A percentile compares a stretch with the other conserved stretches of the same genome.
phyloP scores from a whole-genome alignment of 2,329 filamentous ascomycete genomes.

The Epichloe sibirici region DNA sequence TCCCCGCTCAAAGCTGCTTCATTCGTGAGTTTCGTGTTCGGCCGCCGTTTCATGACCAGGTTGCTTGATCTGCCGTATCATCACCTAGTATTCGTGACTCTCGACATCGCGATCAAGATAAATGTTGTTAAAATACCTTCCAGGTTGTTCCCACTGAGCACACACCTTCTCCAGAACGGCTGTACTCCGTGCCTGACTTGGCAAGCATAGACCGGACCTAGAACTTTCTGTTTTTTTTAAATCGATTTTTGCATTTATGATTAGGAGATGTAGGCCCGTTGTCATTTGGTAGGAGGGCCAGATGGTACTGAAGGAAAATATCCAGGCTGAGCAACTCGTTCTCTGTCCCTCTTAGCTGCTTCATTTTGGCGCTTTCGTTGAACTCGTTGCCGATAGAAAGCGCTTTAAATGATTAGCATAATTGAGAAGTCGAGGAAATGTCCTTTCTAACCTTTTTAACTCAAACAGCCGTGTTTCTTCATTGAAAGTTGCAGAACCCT shows the following conservation, averaged over 20 bases:
- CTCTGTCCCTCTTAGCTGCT: slow-evolving; percentile 62
- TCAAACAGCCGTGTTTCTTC: slow-evolving; percentile 72
- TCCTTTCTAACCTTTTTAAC: slow-evolving; percentile 55
- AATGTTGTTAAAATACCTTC: not conserved
- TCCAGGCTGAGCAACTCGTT: slow-evolving; percentile 64
- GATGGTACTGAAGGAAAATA: slow-evolving; percentile 80
- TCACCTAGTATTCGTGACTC: not conserved
- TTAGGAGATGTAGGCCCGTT: not conserved
- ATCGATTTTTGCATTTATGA: no score
- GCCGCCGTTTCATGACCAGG: not conserved
- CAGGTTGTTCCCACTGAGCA: not conserved
- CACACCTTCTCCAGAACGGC: not conserved
- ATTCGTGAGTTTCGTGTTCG: not conserved
- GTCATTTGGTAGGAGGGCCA: slow-evolving; percentile 29
- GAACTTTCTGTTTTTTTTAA: not conserved
- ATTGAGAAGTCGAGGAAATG: not conserved
- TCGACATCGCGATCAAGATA: not conserved
- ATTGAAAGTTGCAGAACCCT: slow-evolving; percentile 25
- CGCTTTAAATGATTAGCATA: slow-evolving; percentile 31
- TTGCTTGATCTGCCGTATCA: not conserved
- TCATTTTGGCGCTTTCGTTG: slow-evolving; percentile 48
- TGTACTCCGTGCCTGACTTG: not conserved
- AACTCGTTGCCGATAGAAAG: slow-evolving; percentile 77
- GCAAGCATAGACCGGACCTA: not conserved
- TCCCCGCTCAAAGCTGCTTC: not conserved